phyloP scores from a whole-genome alignment of 2,329 filamentous ascomycete genomes.

The Aphanoascus verrucosus region DNA sequence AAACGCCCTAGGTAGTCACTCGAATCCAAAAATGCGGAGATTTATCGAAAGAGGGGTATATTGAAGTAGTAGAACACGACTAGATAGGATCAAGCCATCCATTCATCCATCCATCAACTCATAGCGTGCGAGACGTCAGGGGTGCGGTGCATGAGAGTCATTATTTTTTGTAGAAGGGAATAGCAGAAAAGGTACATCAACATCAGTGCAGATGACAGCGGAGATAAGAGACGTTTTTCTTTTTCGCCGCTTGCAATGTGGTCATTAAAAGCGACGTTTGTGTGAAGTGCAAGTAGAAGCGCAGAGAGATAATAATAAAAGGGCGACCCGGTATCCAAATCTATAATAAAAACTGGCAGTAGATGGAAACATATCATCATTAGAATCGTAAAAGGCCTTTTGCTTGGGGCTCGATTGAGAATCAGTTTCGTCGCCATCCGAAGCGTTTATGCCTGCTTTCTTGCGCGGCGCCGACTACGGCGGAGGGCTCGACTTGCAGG shows the following conservation, averaged over 20 bases:
- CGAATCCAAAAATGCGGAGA: neutral
- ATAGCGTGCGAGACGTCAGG: too few relatives aligned
- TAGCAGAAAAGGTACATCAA: neutral
- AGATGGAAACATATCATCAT: constrained; percentile 12
- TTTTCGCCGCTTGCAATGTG: neutral
- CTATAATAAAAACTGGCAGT: constrained; percentile 7
- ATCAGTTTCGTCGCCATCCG: constrained; percentile 33
- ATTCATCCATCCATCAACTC: neutral
- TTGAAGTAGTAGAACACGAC: neutral
- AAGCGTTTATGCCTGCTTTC: constrained; percentile 35
- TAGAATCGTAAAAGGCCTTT: constrained; percentile 16
- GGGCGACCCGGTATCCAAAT: constrained; percentile 11
- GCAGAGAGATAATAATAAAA: too few relatives aligned
- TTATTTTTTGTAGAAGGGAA: neutral
- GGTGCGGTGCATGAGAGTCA: neutral
- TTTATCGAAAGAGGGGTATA: neutral
- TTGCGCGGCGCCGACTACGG: constrained; percentile 19
- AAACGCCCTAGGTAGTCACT: constrained; percentile 1
- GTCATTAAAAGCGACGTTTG: neutral
- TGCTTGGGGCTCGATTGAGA: neutral
- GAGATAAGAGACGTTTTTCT: neutral
- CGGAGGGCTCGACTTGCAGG: constrained; percentile 42
- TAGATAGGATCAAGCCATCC: too few relatives aligned
- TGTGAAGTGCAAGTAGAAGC: neutral
- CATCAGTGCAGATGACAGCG: neutral